Evolutionary conservation across 1,284 basidiomycete species (phyloP), one percentile per base, ranked within the genome.

Genomic region (Leccinum fuscescens): DNA sequence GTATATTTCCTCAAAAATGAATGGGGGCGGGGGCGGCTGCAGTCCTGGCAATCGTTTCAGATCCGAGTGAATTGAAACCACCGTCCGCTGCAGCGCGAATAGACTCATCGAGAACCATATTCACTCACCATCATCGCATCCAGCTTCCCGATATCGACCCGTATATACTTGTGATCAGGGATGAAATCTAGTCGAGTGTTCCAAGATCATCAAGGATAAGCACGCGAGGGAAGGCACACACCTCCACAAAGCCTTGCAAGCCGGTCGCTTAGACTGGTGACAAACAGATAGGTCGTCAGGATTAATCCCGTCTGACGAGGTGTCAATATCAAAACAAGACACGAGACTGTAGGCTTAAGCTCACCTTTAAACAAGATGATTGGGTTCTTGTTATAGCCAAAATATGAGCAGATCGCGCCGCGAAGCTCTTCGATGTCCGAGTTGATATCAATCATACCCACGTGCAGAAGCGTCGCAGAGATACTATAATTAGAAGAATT

Each of bases 61-160:
- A 92, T 62, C 89, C 81, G 49, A 81, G 78, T 6, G 89, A 90
- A 6, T 88, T 90, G 35, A 91, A 79, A 0, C 91, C 92, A 35
- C 90, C 88, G 71, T 94, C 93, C 31, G 89, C 82, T 1, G 92
- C 93, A 6, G 86, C 84, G 44, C 90, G 83, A 59, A 94, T 82
- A 39, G 94, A 74, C 73, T 95, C 92, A 54, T 90, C 88, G 27
- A 94, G 71, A 35, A 90, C 84, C 39, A 89, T 79, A 67, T 93
- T 90, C 35, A 37, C 15, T 37, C 35, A 90, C 77, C 22, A 92
- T 79, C 3, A 76, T 77, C 29, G 80, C 78, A 61, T 93, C 91
- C 7, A 89, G 79, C 65, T 82, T 87, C 5, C 83, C 85, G 11
- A 95, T 77, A 66, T 92, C 88, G 1, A 74, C 70, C 93, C 93